Base-by-base conservation (phyloP, 164 flowering plant genomes). In the Umbellularia californica region DNA sequence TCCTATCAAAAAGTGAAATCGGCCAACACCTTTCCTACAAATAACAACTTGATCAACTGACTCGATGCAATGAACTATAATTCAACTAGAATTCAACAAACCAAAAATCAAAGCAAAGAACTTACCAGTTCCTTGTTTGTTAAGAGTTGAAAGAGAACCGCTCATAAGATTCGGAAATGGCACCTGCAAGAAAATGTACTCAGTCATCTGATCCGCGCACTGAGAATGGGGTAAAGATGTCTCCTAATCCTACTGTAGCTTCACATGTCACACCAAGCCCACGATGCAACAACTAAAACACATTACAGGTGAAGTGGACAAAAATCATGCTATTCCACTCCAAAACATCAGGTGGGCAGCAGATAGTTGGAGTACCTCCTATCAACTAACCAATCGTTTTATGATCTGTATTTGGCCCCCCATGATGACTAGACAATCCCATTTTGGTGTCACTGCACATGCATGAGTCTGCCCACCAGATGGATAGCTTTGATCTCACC, bases 91-190 rank as follows among this genome's bases (percentile, higher is more conserved):
- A 30, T 30, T 30, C 10, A 41, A 41, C 47, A 41, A 41, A 41
- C 47, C 47, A 41, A 41, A 41, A 41, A 5, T 41, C 47, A 41
- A 41, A 55, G 60, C 17, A 24, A 30, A 28, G 22, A 9, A 25
- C 22, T 67, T 28, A 67, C 47, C 69, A 28, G 69, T 28, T 67
- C 47, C n/a, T 67, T 67, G 11, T 17, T 15, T 15, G 22, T 30
- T 4, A 15, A 13, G n/a, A 19, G 2, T 67, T 28, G 50, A 33
- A 67, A 67, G 58, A 41, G 28, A 72, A 70, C 10, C 35, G 35
- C 55, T 81, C 79, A 90, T 33, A 89, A 51, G 78, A 89, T 79
- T 65, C 82, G 86, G 79, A 89, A 85, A 82, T 87, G 88, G 78
- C 91, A 90, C 76, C 95, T 90, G 91, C 88, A 85, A 78, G 79